phyloP scores from a whole-genome alignment of 1,284 basidiomycete genomes.

The Phlebopus sp. region DNA sequence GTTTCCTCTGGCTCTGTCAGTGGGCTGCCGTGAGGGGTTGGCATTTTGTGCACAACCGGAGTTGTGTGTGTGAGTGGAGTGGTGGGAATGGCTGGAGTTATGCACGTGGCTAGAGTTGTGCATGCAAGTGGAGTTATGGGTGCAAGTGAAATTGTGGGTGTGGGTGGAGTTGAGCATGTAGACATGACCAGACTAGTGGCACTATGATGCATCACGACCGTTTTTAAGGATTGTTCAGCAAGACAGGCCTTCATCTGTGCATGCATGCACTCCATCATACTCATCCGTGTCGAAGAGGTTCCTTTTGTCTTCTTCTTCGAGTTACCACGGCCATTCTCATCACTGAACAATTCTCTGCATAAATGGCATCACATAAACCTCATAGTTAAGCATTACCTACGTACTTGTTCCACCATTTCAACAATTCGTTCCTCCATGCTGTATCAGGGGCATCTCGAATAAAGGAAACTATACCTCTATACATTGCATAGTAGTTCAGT shows the following conservation, averaged over 20 bases:
- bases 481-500: background rate
- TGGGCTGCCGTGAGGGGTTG: too few species aligned
- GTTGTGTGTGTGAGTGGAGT: too few species aligned
- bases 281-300: background rate
- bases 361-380: background rate
- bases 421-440: background rate
- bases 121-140: too few species aligned
- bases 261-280: background rate
- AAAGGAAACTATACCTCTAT: background rate
- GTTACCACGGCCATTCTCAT: background rate
- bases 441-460: constrained; percentile 1
- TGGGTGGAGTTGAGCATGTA: background rate
- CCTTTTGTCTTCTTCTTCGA: background rate
- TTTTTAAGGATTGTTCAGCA: background rate
- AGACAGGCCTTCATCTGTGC: background rate
- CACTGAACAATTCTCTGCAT: background rate
- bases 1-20: background rate
- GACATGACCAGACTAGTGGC: background rate
- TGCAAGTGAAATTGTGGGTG: too few species aligned
- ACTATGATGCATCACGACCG: too few species aligned
- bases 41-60: too few species aligned
- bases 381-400: too few species aligned
- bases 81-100: too few species aligned
- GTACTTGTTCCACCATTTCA: constrained; percentile 3
- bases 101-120: too few species aligned